Evolutionary conservation across 805 yeast genomes (phyloP).

Genomic region (Maudiozyma serrabonitensis): DNA sequence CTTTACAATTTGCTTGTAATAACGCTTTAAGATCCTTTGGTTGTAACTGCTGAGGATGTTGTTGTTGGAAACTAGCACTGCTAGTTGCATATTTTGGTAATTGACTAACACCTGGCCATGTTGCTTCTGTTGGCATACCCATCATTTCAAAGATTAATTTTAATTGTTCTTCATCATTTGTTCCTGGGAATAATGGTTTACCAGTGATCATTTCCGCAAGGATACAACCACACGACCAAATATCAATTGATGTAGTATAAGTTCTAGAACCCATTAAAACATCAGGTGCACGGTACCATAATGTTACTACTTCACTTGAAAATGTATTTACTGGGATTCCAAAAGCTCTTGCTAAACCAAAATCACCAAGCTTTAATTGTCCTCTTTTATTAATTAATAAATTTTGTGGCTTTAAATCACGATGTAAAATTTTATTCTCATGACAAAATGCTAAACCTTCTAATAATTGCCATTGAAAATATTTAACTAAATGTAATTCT

Average conservation of each 20-base stretch:
- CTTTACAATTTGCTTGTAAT: conserved; percentile 23
- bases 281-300: conserved; percentile 98
- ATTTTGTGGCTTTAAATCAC: conserved; percentile 96
- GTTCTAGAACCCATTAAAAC: conserved; percentile 92
- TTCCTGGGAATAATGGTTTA: conserved; percentile 93
- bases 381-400: conserved; percentile 92
- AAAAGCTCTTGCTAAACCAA: conserved; percentile 93
- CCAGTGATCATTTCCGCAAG: conserved; percentile 97
- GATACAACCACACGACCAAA: conserved; percentile 98
- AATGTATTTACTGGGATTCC: conserved; percentile 96
- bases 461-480: conserved; percentile 84
- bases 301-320: conserved; percentile 95
- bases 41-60: conserved; percentile 29
- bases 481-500: conserved; percentile 58
- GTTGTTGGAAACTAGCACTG: conserved; percentile 80
- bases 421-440: conserved; percentile 84
- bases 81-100: conserved; percentile 90
- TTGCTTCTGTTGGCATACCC: conserved; percentile 89
- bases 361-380: conserved; percentile 80
- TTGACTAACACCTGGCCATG: conserved; percentile 89
- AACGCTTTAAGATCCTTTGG: conserved; percentile 48
- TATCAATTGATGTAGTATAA: conserved; percentile 95
- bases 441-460: conserved; percentile 92
- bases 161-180: conserved; percentile 94
- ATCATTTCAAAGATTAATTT: conserved; percentile 83